A percentile compares a stretch with the other conserved stretches of the same genome.
Evolutionary conservation across 768 basidiomycete species (phyloP).

Genomic region (Amanita polypyramis): DNA sequence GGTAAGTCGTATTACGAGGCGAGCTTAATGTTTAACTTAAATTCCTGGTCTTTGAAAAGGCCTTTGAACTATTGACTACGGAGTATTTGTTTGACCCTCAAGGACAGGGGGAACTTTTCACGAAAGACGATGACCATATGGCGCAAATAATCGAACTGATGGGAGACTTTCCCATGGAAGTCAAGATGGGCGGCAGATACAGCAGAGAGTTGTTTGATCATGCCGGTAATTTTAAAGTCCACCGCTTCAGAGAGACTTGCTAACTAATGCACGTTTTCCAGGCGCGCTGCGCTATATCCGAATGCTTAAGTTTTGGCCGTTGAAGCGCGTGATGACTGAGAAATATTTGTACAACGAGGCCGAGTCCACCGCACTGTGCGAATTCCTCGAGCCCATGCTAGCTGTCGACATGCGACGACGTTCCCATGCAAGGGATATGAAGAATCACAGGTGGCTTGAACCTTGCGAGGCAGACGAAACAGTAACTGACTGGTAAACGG

Average conservation of each 20-base stretch:
- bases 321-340: constrained; percentile 78
- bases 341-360: constrained; percentile 66
- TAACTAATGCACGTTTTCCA: constrained; percentile 14
- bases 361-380: constrained; percentile 49
- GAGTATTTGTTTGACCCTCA: constrained; percentile 92
- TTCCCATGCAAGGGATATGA: constrained; percentile 61
- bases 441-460: constrained; percentile 66
- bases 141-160: constrained; percentile 90
- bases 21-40: background rate
- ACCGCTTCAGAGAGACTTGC: background rate
- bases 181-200: constrained; percentile 79
- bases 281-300: constrained; percentile 66
- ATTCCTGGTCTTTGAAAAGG: constrained; percentile 21
- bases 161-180: constrained; percentile 62
- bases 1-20: constrained; percentile 26
- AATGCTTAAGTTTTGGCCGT: constrained; percentile 70
- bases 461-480: constrained; percentile 28
- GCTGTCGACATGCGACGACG: constrained; percentile 58
- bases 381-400: constrained; percentile 72
- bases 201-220: constrained; percentile 80
- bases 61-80: constrained; percentile 84
- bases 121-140: constrained; percentile 93
- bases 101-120: constrained; percentile 69
- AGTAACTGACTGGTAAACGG: constrained; percentile 32
- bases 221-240: constrained; percentile 31